A percentile compares a stretch with the other conserved stretches of the same genome.
Conservation (phyloP, 73 alveolate genomes). For the Paramecium sexaurelia region DNA sequence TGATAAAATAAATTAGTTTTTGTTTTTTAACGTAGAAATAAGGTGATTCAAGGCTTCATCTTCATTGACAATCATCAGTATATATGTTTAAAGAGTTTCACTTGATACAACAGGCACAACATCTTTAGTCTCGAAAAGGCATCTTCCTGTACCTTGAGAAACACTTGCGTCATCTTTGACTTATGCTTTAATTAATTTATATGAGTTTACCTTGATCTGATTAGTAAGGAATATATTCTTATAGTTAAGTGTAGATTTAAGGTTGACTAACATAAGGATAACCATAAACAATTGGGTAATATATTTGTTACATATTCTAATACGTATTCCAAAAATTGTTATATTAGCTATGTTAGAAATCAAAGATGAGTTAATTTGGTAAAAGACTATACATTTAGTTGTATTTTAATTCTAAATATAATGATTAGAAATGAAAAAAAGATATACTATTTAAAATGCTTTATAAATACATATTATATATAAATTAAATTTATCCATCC, state of each 20-base stretch:
- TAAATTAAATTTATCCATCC: neutral
- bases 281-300: neutral
- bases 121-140: neutral
- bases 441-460: neutral
- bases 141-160: neutral
- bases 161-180: neutral
- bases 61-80: neutral
- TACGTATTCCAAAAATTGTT: neutral
- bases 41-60: neutral
- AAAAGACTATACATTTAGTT: neutral
- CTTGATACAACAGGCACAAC: neutral
- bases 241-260: neutral
- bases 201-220: neutral
- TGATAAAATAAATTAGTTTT: neutral
- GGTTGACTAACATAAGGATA: neutral
- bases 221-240: neutral
- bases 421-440: neutral
- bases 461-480: neutral
- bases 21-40: neutral
- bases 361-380: constrained; percentile 17
- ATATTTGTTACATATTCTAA: neutral
- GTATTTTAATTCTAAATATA: neutral
- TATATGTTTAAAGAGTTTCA: neutral
- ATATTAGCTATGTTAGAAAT: neutral
- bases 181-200: neutral